A percentile compares a stretch with the other conserved stretches of the same genome.
Evolutionary conservation across 768 basidiomycete genomes (phyloP).

Genomic region (Suillus spraguei): DNA sequence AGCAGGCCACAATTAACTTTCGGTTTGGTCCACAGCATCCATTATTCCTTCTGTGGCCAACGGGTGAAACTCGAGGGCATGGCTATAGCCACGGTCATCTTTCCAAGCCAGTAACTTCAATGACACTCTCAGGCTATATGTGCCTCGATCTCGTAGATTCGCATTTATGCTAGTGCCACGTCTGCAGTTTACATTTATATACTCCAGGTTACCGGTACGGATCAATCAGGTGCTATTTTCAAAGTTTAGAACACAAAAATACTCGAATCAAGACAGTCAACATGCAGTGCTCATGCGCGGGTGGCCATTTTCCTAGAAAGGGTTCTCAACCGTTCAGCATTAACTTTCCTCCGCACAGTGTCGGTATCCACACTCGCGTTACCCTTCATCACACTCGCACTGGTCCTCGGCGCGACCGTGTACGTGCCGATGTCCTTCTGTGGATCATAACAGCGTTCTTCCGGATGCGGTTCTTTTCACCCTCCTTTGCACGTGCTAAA

Average conservation of each 20-base stretch:
- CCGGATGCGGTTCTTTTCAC: constrained; percentile 67
- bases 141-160: not conserved
- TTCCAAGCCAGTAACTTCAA: not conserved
- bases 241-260: not conserved
- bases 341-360: constrained; percentile 71
- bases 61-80: not conserved
- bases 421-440: constrained; percentile 75
- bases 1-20: no score
- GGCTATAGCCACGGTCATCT: not conserved
- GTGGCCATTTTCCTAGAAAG: constrained; percentile 54
- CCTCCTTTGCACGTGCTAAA: constrained; percentile 64
- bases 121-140: not conserved
- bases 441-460: constrained; percentile 84
- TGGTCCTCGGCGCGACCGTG: constrained; percentile 72
- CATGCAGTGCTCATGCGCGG: constrained; percentile 18
- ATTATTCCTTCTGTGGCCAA: not conserved
- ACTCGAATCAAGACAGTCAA: not conserved
- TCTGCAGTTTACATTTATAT: not conserved
- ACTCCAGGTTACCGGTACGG: not conserved
- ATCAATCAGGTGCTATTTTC: not conserved
- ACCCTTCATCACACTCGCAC: constrained; percentile 50
- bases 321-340: constrained; percentile 70
- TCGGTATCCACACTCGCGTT: constrained; percentile 72
- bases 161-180: not conserved
- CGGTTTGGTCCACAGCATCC: not conserved